Base-by-base conservation (phyloP, 768 basidiomycete species). In the Agaricus subrufescens region DNA sequence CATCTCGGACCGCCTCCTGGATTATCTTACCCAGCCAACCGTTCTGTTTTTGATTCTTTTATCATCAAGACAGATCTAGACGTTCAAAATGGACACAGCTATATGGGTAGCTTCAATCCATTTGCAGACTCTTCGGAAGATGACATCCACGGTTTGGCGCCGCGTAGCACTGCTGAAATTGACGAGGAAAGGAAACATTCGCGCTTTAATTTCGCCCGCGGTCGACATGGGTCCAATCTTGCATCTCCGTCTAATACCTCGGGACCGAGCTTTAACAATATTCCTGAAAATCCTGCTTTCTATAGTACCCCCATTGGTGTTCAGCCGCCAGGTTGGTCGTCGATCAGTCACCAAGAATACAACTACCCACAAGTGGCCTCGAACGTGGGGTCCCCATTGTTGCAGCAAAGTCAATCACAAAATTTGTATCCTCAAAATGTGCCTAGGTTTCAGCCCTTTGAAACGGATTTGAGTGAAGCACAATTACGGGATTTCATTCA, bases 101-200 rank as follows among this genome's bases (percentile, higher is more conserved):
- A 91, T 64, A 74, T 83, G 3, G 89, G 89, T 0, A 83, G 86
- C 3, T 91, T 92, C 65, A 87, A 93, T 68, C 91, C 91, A 0
- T 93, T 93, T 62, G 84, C 82, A 9, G 88, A 91, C 54, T 60
- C 65, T 11, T 67, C 58, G 19, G 84, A 87, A 11, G 83, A 84
- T 10, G n/a, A 57, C n/a, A 60, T 34, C 26, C 43, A 52, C 29
- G 19, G 69, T n/a, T 58, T 65, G 25, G 62, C 73, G 19, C 67
- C 63, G 15, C 59, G 66, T 26, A 60, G 73, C 40, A 68, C 74
- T 60, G n/a, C 69, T 67, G 29, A 52, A 61, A 3, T 81, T 30
- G 83, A 84, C 58, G 83, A 84, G 51, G 89, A 91, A 46, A 75
- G 87, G 61, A 87, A 85, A 62, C 79, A 90, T 27, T 92, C 90